Base-by-base conservation (phyloP, 306 rosid species). In the Lathyrus aphaca region DNA sequence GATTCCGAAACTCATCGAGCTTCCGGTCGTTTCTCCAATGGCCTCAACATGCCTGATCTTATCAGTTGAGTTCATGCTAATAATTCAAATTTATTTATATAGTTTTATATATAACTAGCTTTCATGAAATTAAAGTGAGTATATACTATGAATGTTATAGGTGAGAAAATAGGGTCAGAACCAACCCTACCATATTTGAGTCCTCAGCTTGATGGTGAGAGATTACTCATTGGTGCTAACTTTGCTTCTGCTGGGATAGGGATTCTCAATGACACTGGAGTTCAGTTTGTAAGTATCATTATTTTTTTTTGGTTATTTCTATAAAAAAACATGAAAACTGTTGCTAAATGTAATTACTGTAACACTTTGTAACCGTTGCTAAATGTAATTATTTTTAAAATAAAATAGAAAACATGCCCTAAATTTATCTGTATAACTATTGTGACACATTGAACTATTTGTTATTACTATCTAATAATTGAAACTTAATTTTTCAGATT, bases 171-270 rank as follows among this genome's bases (percentile, higher is more conserved):
- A 42, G 97, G 96, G 5, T 75, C 91, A 13, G 91, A 88, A 32
- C 69, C 96, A 30, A 85, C 91, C 14, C 32, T 91, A 71, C 97
- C 97, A 19, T 91, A 91, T 61, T 74, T 91, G 87, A 91, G 94
- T 68, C 94, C 91, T 3, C 38, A 42, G 30, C 89, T 91, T 5
- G 50, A 37, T 2, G 94, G 91, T 59, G 69, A 89, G 62, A 75
- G 15, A 1, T 81, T 91, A 10, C 94, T 91, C 0, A 81, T 82
- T 1, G 97, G 97, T 29, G 97, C 97, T 39, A 91, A 91, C 74
- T 89, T 89, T 66, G 97, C 97, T 58, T 91, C 97, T 27, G 97
- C 97, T 21, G 97, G 97, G 50, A 85, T 91, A 32, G 97, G 97
- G 72, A 89, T 91, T 61, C 96, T 91, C 58, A 91, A 91, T 16